phyloP scores from a whole-genome alignment of 345 rosid genomes.

The Eutrema yunnanense region DNA sequence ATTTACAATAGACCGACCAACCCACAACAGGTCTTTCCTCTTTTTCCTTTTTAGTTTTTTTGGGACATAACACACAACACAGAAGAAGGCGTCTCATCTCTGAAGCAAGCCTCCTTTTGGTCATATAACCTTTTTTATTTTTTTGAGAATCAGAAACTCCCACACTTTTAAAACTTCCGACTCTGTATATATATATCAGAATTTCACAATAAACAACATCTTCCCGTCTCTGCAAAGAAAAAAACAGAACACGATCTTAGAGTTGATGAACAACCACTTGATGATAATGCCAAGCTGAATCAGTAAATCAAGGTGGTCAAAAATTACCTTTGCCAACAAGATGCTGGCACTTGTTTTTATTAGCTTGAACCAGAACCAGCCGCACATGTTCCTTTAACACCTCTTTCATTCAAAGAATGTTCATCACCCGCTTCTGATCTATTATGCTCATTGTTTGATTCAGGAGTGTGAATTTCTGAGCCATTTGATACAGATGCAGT shows the following conservation, averaged over 20 bases:
- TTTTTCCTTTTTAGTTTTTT: not conserved
- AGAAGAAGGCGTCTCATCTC: slow-evolving; percentile 14
- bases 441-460: slow-evolving; percentile 29
- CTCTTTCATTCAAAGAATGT: slow-evolving; percentile 32
- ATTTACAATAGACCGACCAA: slow-evolving; percentile 23
- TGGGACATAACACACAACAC: slow-evolving; percentile 16
- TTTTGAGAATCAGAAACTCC: slow-evolving; percentile 8
- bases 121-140: slow-evolving; percentile 9
- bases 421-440: slow-evolving; percentile 26
- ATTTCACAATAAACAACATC: slow-evolving; percentile 6
- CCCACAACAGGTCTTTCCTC: slow-evolving; percentile 5
- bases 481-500: slow-evolving; percentile 41
- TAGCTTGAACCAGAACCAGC: slow-evolving; percentile 51
- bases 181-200: slow-evolving; percentile 19
- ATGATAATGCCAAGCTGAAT: not conserved
- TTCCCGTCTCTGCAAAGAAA: slow-evolving; percentile 10
- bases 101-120: slow-evolving; percentile 11
- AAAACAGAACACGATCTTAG: slow-evolving; percentile 7
- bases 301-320: not conserved
- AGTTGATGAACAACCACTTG: not conserved
- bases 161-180: slow-evolving; percentile 12
- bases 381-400: slow-evolving; percentile 37
- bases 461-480: slow-evolving; percentile 37
- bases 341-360: slow-evolving; percentile 1
- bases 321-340: slow-evolving; percentile 27